Conservation (phyloP, 176 grass and related monocot species). For the Bromus sterilis region DNA sequence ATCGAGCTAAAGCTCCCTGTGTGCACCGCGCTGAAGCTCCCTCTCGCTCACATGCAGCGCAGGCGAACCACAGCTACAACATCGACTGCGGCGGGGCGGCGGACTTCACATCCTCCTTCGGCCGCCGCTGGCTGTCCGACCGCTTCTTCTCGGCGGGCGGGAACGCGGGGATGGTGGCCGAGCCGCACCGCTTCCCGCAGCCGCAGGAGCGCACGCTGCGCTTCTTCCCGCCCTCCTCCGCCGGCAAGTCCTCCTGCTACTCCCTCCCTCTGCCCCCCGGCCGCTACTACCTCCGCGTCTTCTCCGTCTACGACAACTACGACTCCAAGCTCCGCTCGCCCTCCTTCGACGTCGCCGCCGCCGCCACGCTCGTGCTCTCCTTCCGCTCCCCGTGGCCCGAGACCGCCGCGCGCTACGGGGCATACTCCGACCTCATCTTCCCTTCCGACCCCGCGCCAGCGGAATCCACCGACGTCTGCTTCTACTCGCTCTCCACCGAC, state of each 20-base stretch:
- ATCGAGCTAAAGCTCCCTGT: neutral
- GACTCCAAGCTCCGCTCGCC: constrained; percentile 80
- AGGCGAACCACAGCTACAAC: constrained; percentile 76
- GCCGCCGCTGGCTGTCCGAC: constrained; percentile 76
- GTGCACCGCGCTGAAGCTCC: neutral
- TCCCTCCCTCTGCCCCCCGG: constrained; percentile 63
- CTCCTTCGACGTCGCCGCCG: constrained; percentile 86
- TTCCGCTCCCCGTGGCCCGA: constrained; percentile 94
- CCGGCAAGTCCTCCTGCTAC: constrained; percentile 91
- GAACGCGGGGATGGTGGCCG: constrained; percentile 58
- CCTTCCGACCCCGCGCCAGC: constrained; percentile 8
- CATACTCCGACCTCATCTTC: constrained; percentile 93
- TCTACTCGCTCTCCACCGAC: constrained; percentile 96
- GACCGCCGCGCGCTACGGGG: constrained; percentile 73
- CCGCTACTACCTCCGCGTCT: constrained; percentile 90
- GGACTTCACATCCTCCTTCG: constrained; percentile 81
- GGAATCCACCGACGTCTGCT: constrained; percentile 67
- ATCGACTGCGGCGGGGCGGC: constrained; percentile 88
- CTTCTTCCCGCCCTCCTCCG: constrained; percentile 83
- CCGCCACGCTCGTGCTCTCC: constrained; percentile 82
- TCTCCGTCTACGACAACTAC: constrained; percentile 99
- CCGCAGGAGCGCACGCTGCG: constrained; percentile 88
- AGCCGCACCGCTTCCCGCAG: constrained; percentile 84
- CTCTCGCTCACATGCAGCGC: neutral
- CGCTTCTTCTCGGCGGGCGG: constrained; percentile 68